Evolutionary conservation across 1,284 basidiomycete genomes (phyloP), one percentile per base, ranked within the genome.

Genomic region (Fomitopsis palustris): DNA sequence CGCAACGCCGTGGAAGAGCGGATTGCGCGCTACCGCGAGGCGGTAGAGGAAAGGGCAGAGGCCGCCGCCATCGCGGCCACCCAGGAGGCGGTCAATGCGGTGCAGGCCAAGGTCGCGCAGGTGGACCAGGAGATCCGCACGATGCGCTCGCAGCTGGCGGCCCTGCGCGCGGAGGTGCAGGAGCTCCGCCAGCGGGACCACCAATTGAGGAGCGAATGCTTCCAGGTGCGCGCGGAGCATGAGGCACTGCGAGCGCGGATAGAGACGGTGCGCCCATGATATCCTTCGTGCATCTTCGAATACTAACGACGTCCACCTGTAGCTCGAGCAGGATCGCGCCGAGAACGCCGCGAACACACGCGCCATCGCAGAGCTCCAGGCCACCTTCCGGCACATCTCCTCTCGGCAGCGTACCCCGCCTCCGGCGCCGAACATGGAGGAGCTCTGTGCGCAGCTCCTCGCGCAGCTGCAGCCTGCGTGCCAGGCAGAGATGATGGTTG

Each of bases 361-460:
- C 53, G n/a, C 41, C 10, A 29, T 52, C 42, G 2, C 38, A 4
- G 39, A 29, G 14, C 45, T 39, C 31, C 17, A 31, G 9, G 33
- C 25, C 8, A 33, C 33, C 19, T 45, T 45, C 23, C 42, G 39
- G 19, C 45, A 55, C 27, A 43, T 47, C 17, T 52, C 53, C 54
- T 57, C 47, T 10, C 53, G 56, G 1, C 62, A 57, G 4, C 56
- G 38, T 2, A 61, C 66, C 9, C 60, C 53, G 5, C 62, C 66
- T 4, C 61, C 59, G 10, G 43, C 55, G 4, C 57, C 58, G 8
- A 59, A 61, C 31, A 10, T 56, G 25, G 63, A 66, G 14, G 61
- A 65, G 55, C 55, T 66, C 57, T 42, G 42, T 23, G 42, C 17
- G 43, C 42, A 58, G 12, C 21, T 64, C 12, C 7, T 55, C 29